phyloP scores from a whole-genome alignment of 768 basidiomycete species.

The Sutorius australiensis region DNA sequence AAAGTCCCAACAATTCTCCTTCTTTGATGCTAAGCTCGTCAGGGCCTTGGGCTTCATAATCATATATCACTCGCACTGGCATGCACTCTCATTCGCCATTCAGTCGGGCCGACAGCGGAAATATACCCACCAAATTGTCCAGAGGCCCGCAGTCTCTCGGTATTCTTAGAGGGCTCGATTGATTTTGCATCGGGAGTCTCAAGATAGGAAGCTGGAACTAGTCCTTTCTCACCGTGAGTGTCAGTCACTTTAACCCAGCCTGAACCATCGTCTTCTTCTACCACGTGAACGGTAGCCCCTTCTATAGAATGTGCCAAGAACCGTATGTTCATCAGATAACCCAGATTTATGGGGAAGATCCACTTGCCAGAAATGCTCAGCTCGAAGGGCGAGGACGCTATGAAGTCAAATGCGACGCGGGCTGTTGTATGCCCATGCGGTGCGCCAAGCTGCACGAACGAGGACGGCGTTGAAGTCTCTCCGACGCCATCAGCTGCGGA shows the following conservation, averaged over 20 bases:
- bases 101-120: not conserved
- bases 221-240: slow-evolving; percentile 55
- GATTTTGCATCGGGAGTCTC: slow-evolving; percentile 35
- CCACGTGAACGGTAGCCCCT: slow-evolving; percentile 57
- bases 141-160: slow-evolving; percentile 31
- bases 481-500: slow-evolving; percentile 5
- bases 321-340: slow-evolving; percentile 2
- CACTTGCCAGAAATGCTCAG: slow-evolving; percentile 57
- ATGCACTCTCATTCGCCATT: slow-evolving; percentile 4
- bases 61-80: slow-evolving; percentile 77
- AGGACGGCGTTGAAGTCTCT: slow-evolving; percentile 48
- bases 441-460: slow-evolving; percentile 46
- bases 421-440: slow-evolving; percentile 45
- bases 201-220: slow-evolving; percentile 84
- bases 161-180: slow-evolving; percentile 5
- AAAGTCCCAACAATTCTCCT: slow-evolving; percentile 61
- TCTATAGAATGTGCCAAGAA: slow-evolving; percentile 39
- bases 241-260: slow-evolving; percentile 81
- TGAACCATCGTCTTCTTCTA: slow-evolving; percentile 82
- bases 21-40: slow-evolving; percentile 65
- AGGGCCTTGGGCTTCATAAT: slow-evolving; percentile 67
- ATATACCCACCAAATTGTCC: slow-evolving; percentile 48
- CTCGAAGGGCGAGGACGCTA: slow-evolving; percentile 74
- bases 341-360: slow-evolving; percentile 8
- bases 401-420: slow-evolving; percentile 71